These are phyloP conservation scores for Mycena kentingensis DNA, from an alignment of 768 basidiomycete species.

Conservation along the genomic window DNA sequence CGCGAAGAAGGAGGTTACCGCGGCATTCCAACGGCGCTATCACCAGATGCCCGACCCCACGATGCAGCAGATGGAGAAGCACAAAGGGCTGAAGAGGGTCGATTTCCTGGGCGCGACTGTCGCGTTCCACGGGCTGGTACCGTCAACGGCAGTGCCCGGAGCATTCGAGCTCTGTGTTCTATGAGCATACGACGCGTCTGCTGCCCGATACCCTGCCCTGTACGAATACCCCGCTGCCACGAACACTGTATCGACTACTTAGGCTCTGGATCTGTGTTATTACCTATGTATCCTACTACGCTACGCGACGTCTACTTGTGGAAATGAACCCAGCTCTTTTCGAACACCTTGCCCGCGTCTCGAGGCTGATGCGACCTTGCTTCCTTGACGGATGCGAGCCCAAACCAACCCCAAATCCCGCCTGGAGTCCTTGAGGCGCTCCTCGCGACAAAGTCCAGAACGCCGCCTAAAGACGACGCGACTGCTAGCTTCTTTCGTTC, in stretches of 20 bases:
- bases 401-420: too few species aligned
- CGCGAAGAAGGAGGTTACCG: slow-evolving; percentile 8
- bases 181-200: not conserved
- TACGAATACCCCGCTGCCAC: not conserved
- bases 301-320: too few species aligned
- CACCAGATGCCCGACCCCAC: slow-evolving; percentile 2
- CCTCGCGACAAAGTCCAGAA: too few species aligned
- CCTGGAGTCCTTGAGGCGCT: too few species aligned
- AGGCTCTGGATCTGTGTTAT: too few species aligned
- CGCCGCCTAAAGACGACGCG: too few species aligned
- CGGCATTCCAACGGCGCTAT: slow-evolving; percentile 20
- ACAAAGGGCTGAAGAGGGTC: slow-evolving; percentile 42
- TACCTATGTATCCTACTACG: too few species aligned
- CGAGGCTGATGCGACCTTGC: too few species aligned
- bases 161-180: slow-evolving; percentile 5
- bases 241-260: not conserved
- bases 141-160: slow-evolving; percentile 8
- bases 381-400: too few species aligned
- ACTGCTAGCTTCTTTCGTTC: too few species aligned
- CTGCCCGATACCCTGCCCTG: slow-evolving; percentile 1
- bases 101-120: slow-evolving; percentile 38
- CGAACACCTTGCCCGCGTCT: too few species aligned
- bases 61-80: slow-evolving; percentile 27
- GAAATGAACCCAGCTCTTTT: too few species aligned
- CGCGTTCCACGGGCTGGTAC: slow-evolving; percentile 33